Base-by-base conservation (phyloP, 2,329 filamentous ascomycete species). In the Hymenoscyphus albidus region DNA sequence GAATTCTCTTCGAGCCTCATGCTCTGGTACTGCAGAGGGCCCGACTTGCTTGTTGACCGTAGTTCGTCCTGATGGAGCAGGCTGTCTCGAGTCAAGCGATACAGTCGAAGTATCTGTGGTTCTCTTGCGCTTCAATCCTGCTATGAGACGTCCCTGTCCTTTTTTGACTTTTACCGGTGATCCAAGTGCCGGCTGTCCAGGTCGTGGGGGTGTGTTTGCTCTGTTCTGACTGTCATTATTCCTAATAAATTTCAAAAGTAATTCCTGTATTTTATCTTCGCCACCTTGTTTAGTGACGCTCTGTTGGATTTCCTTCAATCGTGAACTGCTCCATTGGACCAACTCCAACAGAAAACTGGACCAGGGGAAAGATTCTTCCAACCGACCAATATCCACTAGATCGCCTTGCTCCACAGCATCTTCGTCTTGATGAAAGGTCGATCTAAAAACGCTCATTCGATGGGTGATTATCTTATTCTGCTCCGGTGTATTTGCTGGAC, bases 331-430 rank as follows among this genome's bases (percentile, higher is more conserved):
- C 82, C 84, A 87, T 18, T 76, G 70, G 1, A 80, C 74, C 5
- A 80, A 72, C 9, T 77, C 73, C 0, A 79, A 67, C 5, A 82
- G 71, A 61, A 86, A 83, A 2, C 74, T 69, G 0, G 76, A 69
- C 83, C 84, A 87, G 2, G 79, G 77, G 70, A 81, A 88, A 1
- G 71, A 67, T 1, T 73, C 71, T 35, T 51, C 16, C 5, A 88
- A 68, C 0, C 70, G 72, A 2, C 78, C 77, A 32, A 83, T 72
- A 54, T 82, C 79, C 14, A 80, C 72, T 2, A 71, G 61, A 27
- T 72, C 69, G 5, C 67, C 67, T 12, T 67, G 65, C 38, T 65
- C 65, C 18, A 61, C 61, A 1, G 76, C 74, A 44, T 77, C 70
- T 2, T 75, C 69, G n/a, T 75, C 73, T 3, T 71, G 63, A 3